Base-by-base conservation (phyloP, 192 early-diverging fungal genomes). In the Rhizoclosmatium globosum region DNA sequence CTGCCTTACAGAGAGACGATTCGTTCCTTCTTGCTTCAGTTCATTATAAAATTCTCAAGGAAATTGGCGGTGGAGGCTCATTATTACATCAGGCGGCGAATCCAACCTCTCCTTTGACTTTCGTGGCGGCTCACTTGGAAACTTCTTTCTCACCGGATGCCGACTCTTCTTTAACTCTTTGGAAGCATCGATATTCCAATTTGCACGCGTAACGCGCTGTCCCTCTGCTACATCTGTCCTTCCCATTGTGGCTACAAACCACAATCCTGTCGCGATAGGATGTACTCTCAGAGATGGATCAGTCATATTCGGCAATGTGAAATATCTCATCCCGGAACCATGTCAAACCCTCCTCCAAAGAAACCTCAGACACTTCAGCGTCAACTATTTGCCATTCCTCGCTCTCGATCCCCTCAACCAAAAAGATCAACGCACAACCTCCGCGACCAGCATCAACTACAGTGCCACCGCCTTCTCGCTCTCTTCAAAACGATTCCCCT, bases 61-160 rank as follows among this genome's bases (percentile, higher is more conserved):
- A 89, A 53, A 87, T 90, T 39, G 77, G 74, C 2, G 59, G n/a
- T 47, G 79, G 74, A 3, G 64, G 73, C 56, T 75, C 41, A 41
- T 71, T 48, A n/a, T 42, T n/a, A 69, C 38, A 21, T 56, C 69
- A 13, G 69, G 38, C 46, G 47, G 69, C 2, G 80, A 81, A 53
- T 23, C 72, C 43, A 65, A 79, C 53, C 62, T 46, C 9, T 67
- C 74, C 19, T 94, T 94, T 72, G 89, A 93, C 17, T 94, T 93
- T 70, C 87, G 91, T 9, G 90, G 92, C 60, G 93, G 93, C 41
- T 88, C 86, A 9, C 90, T 94, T 61, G 93, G 93, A 6, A 94
- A 94, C 81, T 93, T 94, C 81, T 93, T 94, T 71, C 74, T 94
- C 67, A 93, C 91, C 41, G 93, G 93, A 3, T 92, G 90, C 2